A percentile compares a stretch with the other conserved stretches of the same genome.
Evolutionary conservation across 192 early-diverging fungal species (phyloP).

Genomic region (Umbelopsis sp.): DNA sequence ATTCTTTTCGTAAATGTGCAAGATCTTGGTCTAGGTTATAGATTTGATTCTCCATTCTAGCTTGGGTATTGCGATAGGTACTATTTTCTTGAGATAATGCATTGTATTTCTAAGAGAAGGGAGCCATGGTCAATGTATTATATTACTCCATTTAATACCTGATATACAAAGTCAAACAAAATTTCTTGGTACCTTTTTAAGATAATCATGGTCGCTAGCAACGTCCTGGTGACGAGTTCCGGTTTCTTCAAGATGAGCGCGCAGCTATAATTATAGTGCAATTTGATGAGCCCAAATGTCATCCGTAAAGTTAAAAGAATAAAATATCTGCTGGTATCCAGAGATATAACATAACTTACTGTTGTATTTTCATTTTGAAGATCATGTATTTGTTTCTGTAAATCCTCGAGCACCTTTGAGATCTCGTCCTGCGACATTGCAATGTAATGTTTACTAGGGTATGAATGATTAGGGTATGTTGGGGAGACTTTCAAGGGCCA

Average conservation of each 20-base stretch:
- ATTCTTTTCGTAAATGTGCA: constrained; percentile 40
- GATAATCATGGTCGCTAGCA: constrained; percentile 29
- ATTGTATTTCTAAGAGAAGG: constrained; percentile 26
- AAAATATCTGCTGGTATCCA: background rate
- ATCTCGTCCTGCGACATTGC: constrained; percentile 31
- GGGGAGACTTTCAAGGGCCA: constrained; percentile 4
- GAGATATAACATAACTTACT: constrained; percentile 11
- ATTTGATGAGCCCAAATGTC: constrained; percentile 7
- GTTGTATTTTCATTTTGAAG: constrained; percentile 26
- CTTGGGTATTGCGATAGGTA: constrained; percentile 31
- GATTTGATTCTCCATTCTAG: constrained; percentile 51
- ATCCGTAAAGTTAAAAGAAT: background rate
- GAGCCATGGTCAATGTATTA: too few relatives aligned
- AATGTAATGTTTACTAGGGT: background rate
- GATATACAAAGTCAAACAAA: background rate
- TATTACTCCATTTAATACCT: too few relatives aligned
- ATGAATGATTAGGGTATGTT: constrained; percentile 13
- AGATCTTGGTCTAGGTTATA: constrained; percentile 49
- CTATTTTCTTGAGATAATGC: constrained; percentile 34
- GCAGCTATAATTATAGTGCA: constrained; percentile 18
- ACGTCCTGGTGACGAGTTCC: constrained; percentile 19
- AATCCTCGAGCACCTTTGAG: constrained; percentile 12
- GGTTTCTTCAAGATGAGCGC: constrained; percentile 23
- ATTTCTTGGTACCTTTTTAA: constrained; percentile 23
- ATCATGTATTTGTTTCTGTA: constrained; percentile 28